phyloP scores from a whole-genome alignment of 1,139 yeast species.

The Zygoascus meyerae region DNA sequence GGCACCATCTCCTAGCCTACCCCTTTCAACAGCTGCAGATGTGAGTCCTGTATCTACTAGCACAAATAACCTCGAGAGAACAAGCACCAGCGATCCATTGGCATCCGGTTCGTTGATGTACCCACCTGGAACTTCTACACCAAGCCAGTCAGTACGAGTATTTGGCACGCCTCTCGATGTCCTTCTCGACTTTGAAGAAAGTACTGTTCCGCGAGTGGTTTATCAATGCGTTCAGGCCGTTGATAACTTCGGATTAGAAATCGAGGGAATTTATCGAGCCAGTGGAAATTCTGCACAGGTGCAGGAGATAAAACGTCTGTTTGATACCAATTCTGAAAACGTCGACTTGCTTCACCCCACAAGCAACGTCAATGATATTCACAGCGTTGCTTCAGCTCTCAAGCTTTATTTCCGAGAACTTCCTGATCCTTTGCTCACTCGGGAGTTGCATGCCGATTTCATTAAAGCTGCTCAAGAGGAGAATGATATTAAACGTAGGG shows the following conservation, averaged over 20 bases:
- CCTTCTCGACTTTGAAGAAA: conserved; percentile 74
- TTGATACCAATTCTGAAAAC: conserved; percentile 74
- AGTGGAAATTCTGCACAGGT: conserved; percentile 75
- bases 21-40: background rate
- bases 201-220: conserved; percentile 87
- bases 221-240: conserved; percentile 82
- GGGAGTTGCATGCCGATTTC: conserved; percentile 65
- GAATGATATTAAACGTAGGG: conserved; percentile 52
- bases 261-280: conserved; percentile 86
- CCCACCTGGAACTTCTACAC: conserved; percentile 25
- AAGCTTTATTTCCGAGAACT: conserved; percentile 72
- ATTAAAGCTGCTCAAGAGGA: conserved; percentile 71
- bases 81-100: background rate
- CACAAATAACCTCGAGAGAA: background rate
- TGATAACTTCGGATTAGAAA: conserved; percentile 73
- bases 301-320: conserved; percentile 61
- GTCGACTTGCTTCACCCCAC: conserved; percentile 49
- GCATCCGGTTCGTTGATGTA: conserved; percentile 3
- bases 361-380: conserved; percentile 42
- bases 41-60: background rate
- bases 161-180: conserved; percentile 79
- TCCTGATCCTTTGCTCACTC: conserved; percentile 74
- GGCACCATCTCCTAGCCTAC: conserved; percentile 7
- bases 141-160: conserved; percentile 36
- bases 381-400: conserved; percentile 65